These are phyloP conservation scores for Pseudoperonospora humuli DNA, from an alignment of 352 stramenopile species.

Conservation along the genomic window DNA sequence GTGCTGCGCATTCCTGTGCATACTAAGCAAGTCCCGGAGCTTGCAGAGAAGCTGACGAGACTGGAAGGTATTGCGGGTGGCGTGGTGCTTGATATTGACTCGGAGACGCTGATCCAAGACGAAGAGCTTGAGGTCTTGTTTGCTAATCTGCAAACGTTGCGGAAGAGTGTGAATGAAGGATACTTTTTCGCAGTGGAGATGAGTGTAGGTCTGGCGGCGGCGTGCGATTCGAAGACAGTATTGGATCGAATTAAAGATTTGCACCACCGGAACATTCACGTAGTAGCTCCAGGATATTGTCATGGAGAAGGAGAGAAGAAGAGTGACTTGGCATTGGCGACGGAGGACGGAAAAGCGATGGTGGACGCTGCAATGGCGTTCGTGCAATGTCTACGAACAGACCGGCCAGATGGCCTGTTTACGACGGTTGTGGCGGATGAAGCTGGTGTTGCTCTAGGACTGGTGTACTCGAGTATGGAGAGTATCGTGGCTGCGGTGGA, in stretches of 20 bases:
- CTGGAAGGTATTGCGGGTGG: constrained; percentile 29
- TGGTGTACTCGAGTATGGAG: constrained; percentile 93
- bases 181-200: constrained; percentile 56
- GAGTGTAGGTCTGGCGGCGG: constrained; percentile 1
- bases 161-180: constrained; percentile 36
- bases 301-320: constrained; percentile 19
- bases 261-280: constrained; percentile 51
- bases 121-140: constrained; percentile 21
- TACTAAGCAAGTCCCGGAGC: constrained; percentile 4
- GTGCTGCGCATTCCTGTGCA: constrained; percentile 48
- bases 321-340: constrained; percentile 5
- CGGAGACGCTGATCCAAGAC: constrained; percentile 12
- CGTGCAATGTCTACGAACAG: constrained; percentile 77
- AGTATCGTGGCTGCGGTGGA: constrained; percentile 87
- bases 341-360: constrained; percentile 11
- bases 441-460: constrained; percentile 78
- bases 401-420: constrained; percentile 87
- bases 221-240: constrained; percentile 12
- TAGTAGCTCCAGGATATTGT: constrained; percentile 35
- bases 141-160: constrained; percentile 25
- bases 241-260: constrained; percentile 44
- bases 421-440: constrained; percentile 92
- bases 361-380: constrained; percentile 46
- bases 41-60: constrained; percentile 35
- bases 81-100: constrained; percentile 38